Conservation (phyloP, 2,329 filamentous ascomycete species). For the Aureobasidium namibiae region DNA sequence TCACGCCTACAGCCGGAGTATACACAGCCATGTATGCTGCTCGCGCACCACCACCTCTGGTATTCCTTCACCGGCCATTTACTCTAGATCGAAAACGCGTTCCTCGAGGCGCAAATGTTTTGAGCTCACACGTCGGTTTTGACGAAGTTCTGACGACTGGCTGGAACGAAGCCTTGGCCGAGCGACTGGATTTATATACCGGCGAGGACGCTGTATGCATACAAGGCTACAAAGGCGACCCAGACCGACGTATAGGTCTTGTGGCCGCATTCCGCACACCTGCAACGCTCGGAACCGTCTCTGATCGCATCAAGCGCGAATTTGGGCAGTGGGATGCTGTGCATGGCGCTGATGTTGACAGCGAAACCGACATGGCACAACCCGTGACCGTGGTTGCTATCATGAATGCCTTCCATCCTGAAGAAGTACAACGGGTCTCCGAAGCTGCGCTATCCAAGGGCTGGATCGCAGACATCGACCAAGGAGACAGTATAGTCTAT, state of each 20-base stretch:
- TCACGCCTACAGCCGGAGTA: slow-evolving; percentile 12
- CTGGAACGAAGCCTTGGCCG: slow-evolving; percentile 29
- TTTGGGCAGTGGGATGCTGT: slow-evolving; percentile 3
- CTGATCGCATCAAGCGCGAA: background rate
- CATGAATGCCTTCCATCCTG: slow-evolving; percentile 34
- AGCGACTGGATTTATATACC: slow-evolving; percentile 25
- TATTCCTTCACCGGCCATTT: slow-evolving; percentile 12
- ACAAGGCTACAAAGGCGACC: slow-evolving; percentile 32
- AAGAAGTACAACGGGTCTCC: slow-evolving; percentile 29
- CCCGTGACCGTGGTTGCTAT: slow-evolving; percentile 25
- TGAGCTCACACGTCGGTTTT: slow-evolving; percentile 19
- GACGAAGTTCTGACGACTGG: slow-evolving; percentile 33
- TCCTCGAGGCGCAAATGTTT: background rate
- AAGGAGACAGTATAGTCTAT: slow-evolving; percentile 28
- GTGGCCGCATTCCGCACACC: slow-evolving; percentile 21
- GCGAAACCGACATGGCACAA: background rate
- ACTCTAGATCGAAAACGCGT: background rate
- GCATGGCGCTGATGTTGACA: background rate
- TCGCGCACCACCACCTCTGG: background rate
- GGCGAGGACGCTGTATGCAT: slow-evolving; percentile 23
- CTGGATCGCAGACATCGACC: slow-evolving; percentile 19
- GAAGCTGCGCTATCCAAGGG: slow-evolving; percentile 21
- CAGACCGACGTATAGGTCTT: slow-evolving; percentile 30
- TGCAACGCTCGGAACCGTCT: background rate
- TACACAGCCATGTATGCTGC: background rate